These are phyloP conservation scores for Aspergillus baeticus DNA, from an alignment of 495 filamentous ascomycete species.

Conservation along the genomic window DNA sequence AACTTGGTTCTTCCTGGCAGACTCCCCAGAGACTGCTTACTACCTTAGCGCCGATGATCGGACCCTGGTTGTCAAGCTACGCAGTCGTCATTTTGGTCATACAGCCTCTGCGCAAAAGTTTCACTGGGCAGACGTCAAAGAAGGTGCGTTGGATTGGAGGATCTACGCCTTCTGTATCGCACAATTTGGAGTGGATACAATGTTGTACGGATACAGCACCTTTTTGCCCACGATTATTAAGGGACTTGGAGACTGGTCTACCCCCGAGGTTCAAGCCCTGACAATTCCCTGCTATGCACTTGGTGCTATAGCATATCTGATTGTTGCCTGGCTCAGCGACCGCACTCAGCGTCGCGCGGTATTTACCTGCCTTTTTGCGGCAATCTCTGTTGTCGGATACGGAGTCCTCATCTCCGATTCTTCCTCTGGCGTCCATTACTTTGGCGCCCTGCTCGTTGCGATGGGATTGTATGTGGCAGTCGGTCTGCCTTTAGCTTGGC, in stretches of 20 bases:
- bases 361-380: constrained; percentile 56
- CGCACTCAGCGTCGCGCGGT: constrained; percentile 58
- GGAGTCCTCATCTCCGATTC: constrained; percentile 60
- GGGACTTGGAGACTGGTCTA: constrained; percentile 60
- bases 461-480: constrained; percentile 69
- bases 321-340: constrained; percentile 61
- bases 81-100: constrained; percentile 52
- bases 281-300: constrained; percentile 75
- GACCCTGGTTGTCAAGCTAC: constrained; percentile 42
- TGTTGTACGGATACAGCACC: constrained; percentile 75
- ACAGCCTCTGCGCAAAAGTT: constrained; percentile 63
- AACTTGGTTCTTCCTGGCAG: constrained; percentile 63
- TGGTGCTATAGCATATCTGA: constrained; percentile 65
- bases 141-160: constrained; percentile 61
- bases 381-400: constrained; percentile 65
- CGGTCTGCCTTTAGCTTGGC: constrained; percentile 70
- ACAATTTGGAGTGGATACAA: constrained; percentile 67
- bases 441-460: constrained; percentile 69
- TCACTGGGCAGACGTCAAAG: constrained; percentile 51
- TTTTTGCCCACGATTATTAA: constrained; percentile 80
- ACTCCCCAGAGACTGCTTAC: constrained; percentile 59
- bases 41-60: constrained; percentile 64
- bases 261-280: constrained; percentile 66
- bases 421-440: constrained; percentile 64
- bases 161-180: constrained; percentile 64